A percentile compares a stretch with the other conserved stretches of the same genome.
phyloP scores from a whole-genome alignment of 768 basidiomycete genomes.

The Suillus cothurnatus region DNA sequence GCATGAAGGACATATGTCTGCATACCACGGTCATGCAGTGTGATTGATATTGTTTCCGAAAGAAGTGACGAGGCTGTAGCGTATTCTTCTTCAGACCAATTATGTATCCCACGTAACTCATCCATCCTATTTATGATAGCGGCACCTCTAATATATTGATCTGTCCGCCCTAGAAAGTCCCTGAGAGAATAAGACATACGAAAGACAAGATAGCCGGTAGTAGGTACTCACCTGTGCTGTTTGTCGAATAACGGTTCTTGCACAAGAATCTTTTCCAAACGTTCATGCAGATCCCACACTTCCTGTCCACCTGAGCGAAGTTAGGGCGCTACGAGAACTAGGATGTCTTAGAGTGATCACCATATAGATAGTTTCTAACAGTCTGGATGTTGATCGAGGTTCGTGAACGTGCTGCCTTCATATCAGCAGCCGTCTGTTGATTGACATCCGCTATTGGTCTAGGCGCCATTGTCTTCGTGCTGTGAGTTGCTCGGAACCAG shows the following conservation, averaged over 20 bases:
- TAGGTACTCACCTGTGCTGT: constrained; percentile 49
- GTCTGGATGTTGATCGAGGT: constrained; percentile 44
- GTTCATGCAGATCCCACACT: constrained; percentile 52
- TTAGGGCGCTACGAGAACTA: constrained; percentile 5
- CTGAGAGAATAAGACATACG: constrained; percentile 32
- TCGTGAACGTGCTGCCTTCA: constrained; percentile 48
- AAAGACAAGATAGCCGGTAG: neutral
- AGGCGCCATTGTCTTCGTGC: neutral
- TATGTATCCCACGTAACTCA: constrained; percentile 56
- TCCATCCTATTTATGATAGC: constrained; percentile 55
- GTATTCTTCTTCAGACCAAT: constrained; percentile 54
- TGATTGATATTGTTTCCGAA: constrained; percentile 56
- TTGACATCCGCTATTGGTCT: constrained; percentile 32
- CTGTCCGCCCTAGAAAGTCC: constrained; percentile 58
- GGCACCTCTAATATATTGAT: constrained; percentile 58
- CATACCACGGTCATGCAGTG: constrained; percentile 40
- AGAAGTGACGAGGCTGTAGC: constrained; percentile 46
- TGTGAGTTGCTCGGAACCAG: neutral
- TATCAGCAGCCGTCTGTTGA: constrained; percentile 52
- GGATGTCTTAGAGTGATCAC: constrained; percentile 33
- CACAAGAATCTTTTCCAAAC: constrained; percentile 48
- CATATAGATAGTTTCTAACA: constrained; percentile 53
- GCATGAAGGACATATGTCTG: neutral
- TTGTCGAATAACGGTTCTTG: constrained; percentile 65
- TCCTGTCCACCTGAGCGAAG: constrained; percentile 44